Evolutionary conservation across 768 basidiomycete species (phyloP), one percentile per base, ranked within the genome.

Genomic region (Asterophora lycoperdoides): DNA sequence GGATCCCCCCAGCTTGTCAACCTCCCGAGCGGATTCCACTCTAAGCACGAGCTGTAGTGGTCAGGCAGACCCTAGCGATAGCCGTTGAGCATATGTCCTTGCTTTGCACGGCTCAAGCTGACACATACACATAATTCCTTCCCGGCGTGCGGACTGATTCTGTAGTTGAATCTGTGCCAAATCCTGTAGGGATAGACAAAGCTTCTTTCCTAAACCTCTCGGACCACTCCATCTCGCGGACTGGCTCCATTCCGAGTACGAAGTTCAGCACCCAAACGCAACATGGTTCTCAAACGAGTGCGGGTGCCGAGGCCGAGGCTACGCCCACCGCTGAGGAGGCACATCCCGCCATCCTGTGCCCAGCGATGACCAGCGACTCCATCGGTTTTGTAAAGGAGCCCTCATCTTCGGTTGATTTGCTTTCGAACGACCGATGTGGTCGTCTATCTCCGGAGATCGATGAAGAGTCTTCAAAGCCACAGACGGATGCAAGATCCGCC

Each of bases 221-320:
- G 10, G 47, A 49, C 8, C 38, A 49, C 20, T 20, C 42, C 9
- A 15, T 36, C 18, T 8, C 14, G 23, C 42, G 40, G 9, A 10
- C 8, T 13, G 44, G n/a, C 8, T 41, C 46, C 19, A 35, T 32
- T 19, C n/a, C 46, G 13, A 13, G 23, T 26, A 39, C 52, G 14
- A 58, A 55, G n/a, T 1, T 45, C 39, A 58, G 53, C 29, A 60
- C 51, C 4, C 55, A 46, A 30, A 41, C 59, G 9, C 52, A 48
- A 3, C 30, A 44, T n/a, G 54, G 56, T 8, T 60, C 53, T 5
- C 30, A 40, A n/a, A 44, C 36, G 26, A 48, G 37, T n/a, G 33
- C 34, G 18, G 14, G 10, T 8, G 18, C 9, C 40, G 14, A 13
- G 8, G n/a, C 28, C 5, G 33, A 30, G n/a, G n/a, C n/a, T 15